Conservation (phyloP, 495 filamentous ascomycete genomes). For the Platismatia glauca region DNA sequence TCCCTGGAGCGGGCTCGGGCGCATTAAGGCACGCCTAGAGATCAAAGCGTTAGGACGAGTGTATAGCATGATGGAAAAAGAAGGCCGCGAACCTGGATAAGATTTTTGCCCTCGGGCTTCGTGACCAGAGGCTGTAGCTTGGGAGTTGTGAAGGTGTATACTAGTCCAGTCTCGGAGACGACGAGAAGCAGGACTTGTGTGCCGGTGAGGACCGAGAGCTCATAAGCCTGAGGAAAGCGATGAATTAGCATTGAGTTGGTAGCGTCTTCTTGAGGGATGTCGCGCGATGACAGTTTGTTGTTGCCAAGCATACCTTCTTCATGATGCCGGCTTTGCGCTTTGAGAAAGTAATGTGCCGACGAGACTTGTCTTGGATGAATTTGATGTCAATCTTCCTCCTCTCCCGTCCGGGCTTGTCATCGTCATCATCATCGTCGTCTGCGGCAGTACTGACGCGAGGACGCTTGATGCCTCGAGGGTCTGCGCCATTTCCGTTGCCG, state of each 20-base stretch:
- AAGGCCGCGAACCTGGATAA: constrained; percentile 75
- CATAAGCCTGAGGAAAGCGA: constrained; percentile 63
- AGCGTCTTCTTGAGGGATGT: constrained; percentile 6
- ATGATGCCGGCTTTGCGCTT: constrained; percentile 99
- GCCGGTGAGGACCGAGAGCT: constrained; percentile 93
- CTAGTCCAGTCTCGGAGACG: constrained; percentile 95
- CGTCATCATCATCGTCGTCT: constrained; percentile 97
- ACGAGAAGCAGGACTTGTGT: constrained; percentile 96
- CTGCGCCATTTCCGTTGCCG: constrained; percentile 47
- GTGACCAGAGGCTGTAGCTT: constrained; percentile 98
- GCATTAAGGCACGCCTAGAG: constrained; percentile 88
- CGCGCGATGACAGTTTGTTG: constrained; percentile 4
- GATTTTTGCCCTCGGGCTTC: constrained; percentile 98
- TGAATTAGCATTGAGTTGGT: background rate
- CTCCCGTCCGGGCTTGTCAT: constrained; percentile 97
- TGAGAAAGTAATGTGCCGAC: constrained; percentile 98
- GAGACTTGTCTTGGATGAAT: constrained; percentile 99
- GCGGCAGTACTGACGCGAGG: constrained; percentile 65
- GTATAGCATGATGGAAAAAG: constrained; percentile 7
- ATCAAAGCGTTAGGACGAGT: constrained; percentile 20
- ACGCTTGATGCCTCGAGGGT: constrained; percentile 82
- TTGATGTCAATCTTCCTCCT: constrained; percentile 99
- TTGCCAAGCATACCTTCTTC: constrained; percentile 77
- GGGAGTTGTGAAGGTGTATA: constrained; percentile 98
- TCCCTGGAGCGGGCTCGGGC: constrained; percentile 78